Base-by-base conservation (phyloP, 176 grass and related monocot genomes). In the Oryza rufipogon region DNA sequence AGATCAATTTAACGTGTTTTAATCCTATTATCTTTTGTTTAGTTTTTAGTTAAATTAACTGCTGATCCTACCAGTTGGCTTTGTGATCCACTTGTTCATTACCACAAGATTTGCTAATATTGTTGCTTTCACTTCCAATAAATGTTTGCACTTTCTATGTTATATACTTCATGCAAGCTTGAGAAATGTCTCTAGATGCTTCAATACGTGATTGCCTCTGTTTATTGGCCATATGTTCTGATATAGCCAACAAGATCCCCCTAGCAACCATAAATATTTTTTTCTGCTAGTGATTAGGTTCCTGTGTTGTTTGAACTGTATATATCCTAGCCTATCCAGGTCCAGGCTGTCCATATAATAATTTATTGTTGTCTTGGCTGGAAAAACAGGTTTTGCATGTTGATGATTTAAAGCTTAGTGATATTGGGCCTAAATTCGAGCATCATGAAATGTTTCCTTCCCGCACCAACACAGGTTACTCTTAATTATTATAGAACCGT, bases 391-490 rank as follows among this genome's bases (percentile, higher is more conserved):
- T 56, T 49, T 73, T 96, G 79, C 80, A 89, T 61, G 90, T 99
- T 42, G 91, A 96, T 66, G 84, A 94, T 81, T 85, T 96, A 68
- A 99, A 99, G 45, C 88, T 99, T 58, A 92, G 83, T 73, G 83
- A 96, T 64, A 80, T 99, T 54, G 96, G 96, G 23, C 93, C 91
- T 56, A 94, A 92, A 87, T 99, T 99, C 91, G 96, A 99, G 86
- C 88, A 96, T 80, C 96, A 99, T 91, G 93, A 99, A 84, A 89
- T 96, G 93, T 99, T 96, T 84, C 96, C 96, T 82, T 85, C 93
- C 84, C 96, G 93, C 58, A 96, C 86, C 34, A 96, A 99, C 90
- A 99, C 93, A 68, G 93, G 96, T 96, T 66, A 71, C 7, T 82
- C 7, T 82, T 83, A 60, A 64, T 91, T 85, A 67, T 75, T 75